A percentile compares a stretch with the other conserved stretches of the same genome.
Conservation (phyloP, 148 eudicot genomes). For the Selenicereus undatus region DNA sequence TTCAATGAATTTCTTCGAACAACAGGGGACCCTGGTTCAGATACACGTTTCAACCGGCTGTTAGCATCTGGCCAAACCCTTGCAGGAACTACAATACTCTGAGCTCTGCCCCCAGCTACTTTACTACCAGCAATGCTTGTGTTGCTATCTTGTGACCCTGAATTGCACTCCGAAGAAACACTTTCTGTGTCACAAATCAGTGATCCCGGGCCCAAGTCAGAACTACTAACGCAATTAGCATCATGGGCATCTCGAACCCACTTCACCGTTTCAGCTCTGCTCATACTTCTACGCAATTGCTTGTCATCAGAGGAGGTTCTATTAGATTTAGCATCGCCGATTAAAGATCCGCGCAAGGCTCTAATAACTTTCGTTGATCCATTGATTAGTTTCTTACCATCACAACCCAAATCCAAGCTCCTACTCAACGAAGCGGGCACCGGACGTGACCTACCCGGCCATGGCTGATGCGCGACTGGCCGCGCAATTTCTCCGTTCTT, state of each 20-base stretch:
- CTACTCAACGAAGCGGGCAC: constrained; percentile 40
- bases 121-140: constrained; percentile 19
- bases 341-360: constrained; percentile 43
- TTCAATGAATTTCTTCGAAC: constrained; percentile 28
- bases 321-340: constrained; percentile 21
- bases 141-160: constrained; percentile 26
- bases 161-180: constrained; percentile 47
- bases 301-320: constrained; percentile 17
- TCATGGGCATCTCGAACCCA: constrained; percentile 1
- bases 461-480: constrained; percentile 48
- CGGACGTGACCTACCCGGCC: constrained; percentile 62
- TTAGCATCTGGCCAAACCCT: constrained; percentile 49
- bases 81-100: constrained; percentile 54
- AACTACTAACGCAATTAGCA: constrained; percentile 13
- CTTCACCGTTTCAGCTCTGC: constrained; percentile 4
- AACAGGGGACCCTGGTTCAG: constrained; percentile 50
- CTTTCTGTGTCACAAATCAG: constrained; percentile 48
- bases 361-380: constrained; percentile 53
- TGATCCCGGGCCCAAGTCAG: constrained; percentile 31
- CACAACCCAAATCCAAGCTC: constrained; percentile 64
- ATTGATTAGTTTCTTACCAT: constrained; percentile 31
- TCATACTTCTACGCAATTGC: constrained; percentile 9
- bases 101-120: constrained; percentile 39
- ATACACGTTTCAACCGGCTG: constrained; percentile 32
- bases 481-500: constrained; percentile 36